These are phyloP conservation scores for Suillus hirtellus DNA, from an alignment of 768 basidiomycete genomes.

Conservation along the genomic window DNA sequence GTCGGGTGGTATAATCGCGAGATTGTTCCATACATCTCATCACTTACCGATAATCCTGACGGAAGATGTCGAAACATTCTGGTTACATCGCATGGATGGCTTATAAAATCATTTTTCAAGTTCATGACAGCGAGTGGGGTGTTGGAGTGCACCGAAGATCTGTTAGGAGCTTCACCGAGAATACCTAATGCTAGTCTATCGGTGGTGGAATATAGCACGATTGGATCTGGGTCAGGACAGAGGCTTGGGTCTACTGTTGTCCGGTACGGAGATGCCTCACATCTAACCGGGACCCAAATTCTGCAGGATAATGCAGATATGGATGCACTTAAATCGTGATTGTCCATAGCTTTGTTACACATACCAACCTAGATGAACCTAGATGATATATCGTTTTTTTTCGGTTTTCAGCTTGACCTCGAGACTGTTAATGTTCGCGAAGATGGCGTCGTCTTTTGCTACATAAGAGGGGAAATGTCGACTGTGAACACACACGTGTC, in stretches of 20 bases:
- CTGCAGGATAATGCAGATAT: not conserved
- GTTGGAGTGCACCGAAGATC: constrained; percentile 35
- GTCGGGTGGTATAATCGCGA: constrained; percentile 60
- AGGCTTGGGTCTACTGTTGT: not conserved
- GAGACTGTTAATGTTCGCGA: not conserved
- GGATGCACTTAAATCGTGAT: not conserved
- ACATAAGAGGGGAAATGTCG: not conserved
- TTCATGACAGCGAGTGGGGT: constrained; percentile 45
- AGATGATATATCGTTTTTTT: not conserved
- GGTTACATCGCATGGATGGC: constrained; percentile 66
- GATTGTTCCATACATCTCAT: constrained; percentile 37
- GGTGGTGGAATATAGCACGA: not conserved
- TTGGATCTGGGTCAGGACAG: not conserved
- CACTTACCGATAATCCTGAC: constrained; percentile 33
- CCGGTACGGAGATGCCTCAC: not conserved
- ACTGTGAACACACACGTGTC: not conserved
- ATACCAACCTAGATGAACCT: constrained; percentile 3
- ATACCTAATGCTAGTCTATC: constrained; percentile 11
- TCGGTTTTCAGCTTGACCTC: not conserved
- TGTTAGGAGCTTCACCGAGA: constrained; percentile 28
- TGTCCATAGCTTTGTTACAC: not conserved
- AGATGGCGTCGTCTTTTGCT: not conserved
- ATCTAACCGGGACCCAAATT: not conserved
- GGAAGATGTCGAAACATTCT: constrained; percentile 40
- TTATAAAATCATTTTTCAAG: constrained; percentile 55